phyloP scores from a whole-genome alignment of 768 basidiomycete species.

The Amanita thiersii region DNA sequence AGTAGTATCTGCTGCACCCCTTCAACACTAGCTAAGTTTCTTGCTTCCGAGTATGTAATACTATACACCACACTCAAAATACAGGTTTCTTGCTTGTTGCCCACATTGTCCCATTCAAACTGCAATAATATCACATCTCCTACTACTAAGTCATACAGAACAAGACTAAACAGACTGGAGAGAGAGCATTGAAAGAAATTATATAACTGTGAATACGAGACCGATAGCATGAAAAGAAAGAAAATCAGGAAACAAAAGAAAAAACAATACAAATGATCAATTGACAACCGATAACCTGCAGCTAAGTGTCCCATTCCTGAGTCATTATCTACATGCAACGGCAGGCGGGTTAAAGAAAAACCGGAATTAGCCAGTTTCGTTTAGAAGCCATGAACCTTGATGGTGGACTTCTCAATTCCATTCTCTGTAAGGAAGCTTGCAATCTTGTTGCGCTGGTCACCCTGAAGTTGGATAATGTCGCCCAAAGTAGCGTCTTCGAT shows the following conservation, averaged over 20 bases:
- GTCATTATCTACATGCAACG: conserved; percentile 3
- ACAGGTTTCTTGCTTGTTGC: neutral
- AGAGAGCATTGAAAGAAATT: too few relatives aligned
- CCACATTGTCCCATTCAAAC: neutral
- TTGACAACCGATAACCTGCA: conserved; percentile 1
- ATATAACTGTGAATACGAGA: conserved; percentile 12
- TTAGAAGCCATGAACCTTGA: conserved; percentile 89
- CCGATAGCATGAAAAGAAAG: neutral
- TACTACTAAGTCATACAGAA: conserved; percentile 20
- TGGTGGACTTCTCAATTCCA: conserved; percentile 66
- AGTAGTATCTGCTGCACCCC: conserved; percentile 32
- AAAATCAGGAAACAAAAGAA: neutral
- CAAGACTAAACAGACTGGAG: conserved; percentile 10
- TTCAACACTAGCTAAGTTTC: conserved; percentile 13
- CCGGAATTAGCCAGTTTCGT: too few relatives aligned
- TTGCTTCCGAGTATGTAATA: conserved; percentile 1
- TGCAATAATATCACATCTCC: conserved; percentile 7
- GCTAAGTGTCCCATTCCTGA: neutral
- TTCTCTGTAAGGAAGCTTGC: conserved; percentile 79
- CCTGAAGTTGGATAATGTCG: conserved; percentile 96
- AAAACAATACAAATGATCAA: conserved; percentile 5
- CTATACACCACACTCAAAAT: conserved; percentile 7
- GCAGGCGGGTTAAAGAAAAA: too few relatives aligned
- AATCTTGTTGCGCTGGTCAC: conserved; percentile 93
- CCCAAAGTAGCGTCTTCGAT: conserved; percentile 95